A percentile compares a stretch with the other conserved stretches of the same genome.
Conservation (phyloP, 2,329 filamentous ascomycete species). For the Chalaropsis thielavioides region DNA sequence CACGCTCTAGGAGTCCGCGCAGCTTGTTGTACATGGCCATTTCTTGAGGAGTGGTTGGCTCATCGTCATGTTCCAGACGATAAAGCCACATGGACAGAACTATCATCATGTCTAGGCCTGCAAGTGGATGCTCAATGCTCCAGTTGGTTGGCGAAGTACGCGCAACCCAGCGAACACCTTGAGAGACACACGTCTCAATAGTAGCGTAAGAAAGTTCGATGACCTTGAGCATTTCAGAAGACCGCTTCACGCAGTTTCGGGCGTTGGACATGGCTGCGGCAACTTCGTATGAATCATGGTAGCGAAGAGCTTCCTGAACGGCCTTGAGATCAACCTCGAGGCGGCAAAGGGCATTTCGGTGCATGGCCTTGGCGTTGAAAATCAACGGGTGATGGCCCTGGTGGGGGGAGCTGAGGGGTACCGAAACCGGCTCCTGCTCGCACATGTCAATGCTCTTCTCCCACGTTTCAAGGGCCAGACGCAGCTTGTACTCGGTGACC, state of each 20-base stretch:
- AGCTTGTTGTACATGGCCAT: constrained; percentile 85
- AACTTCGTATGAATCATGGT: constrained; percentile 94
- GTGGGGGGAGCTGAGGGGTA: constrained; percentile 84
- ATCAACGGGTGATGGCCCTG: constrained; percentile 80
- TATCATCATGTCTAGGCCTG: constrained; percentile 93
- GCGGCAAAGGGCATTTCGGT: constrained; percentile 80
- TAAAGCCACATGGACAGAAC: constrained; percentile 97
- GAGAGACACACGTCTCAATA: constrained; percentile 85
- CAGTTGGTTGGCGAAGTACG: constrained; percentile 95
- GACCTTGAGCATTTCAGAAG: constrained; percentile 94
- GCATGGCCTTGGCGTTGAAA: constrained; percentile 96
- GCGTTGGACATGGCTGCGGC: constrained; percentile 92
- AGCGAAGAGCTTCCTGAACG: constrained; percentile 89
- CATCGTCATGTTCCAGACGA: constrained; percentile 92
- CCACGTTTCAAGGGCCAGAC: constrained; percentile 95
- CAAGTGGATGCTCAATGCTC: constrained; percentile 96
- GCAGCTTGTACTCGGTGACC: constrained; percentile 94
- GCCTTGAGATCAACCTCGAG: constrained; percentile 91
- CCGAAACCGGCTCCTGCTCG: constrained; percentile 76
- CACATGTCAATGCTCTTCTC: constrained; percentile 89
- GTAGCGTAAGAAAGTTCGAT: constrained; percentile 96
- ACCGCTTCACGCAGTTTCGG: constrained; percentile 85
- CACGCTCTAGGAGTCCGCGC: constrained; percentile 61
- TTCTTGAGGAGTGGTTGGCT: constrained; percentile 73
- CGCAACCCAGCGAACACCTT: constrained; percentile 96